Evolutionary conservation across 2,329 filamentous ascomycete species (phyloP).

Genomic region (Polychaeton citri): DNA sequence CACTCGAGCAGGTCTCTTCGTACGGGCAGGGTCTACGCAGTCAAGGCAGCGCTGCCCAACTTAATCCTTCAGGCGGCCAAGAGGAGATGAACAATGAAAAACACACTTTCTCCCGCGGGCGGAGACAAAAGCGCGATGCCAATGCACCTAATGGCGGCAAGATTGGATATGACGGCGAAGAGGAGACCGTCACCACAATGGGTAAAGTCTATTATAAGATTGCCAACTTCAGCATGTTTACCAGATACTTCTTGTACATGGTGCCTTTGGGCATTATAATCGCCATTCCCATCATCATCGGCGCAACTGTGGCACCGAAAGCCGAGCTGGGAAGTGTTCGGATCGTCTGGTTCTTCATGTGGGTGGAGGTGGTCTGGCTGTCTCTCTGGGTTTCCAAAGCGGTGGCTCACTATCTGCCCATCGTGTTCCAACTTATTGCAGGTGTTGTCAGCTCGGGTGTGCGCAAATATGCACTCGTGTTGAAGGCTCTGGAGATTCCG

Average conservation of each 20-base stretch:
- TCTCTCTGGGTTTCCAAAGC: slow-evolving; percentile 51
- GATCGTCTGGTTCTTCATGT: slow-evolving; percentile 49
- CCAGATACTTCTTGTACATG: slow-evolving; percentile 51
- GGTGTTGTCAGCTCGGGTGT: slow-evolving; percentile 52
- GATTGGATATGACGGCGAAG: slow-evolving; percentile 31
- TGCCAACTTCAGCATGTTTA: slow-evolving; percentile 49
- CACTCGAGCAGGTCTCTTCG: slow-evolving; percentile 42
- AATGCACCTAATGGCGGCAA: slow-evolving; percentile 11
- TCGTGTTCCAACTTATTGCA: slow-evolving; percentile 46
- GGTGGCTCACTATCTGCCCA: slow-evolving; percentile 44
- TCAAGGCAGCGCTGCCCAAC: slow-evolving; percentile 22
- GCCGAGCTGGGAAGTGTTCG: slow-evolving; percentile 42
- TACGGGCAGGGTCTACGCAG: slow-evolving; percentile 29
- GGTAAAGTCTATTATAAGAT: slow-evolving; percentile 48
- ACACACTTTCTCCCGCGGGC: slow-evolving; percentile 23
- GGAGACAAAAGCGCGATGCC: slow-evolving; percentile 21
- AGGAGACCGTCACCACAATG: slow-evolving; percentile 45
- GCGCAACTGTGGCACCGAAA: slow-evolving; percentile 35
- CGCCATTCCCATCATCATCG: slow-evolving; percentile 50
- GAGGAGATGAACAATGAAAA: slow-evolving; percentile 21
- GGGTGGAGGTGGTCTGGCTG: slow-evolving; percentile 52
- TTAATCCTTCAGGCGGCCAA: slow-evolving; percentile 10
- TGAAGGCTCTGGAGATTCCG: slow-evolving; percentile 46
- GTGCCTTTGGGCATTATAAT: slow-evolving; percentile 43
- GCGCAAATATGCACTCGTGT: slow-evolving; percentile 48